Evolutionary conservation across 441 rosid genomes (phyloP).

Genomic region (Gossypium davidsonii): DNA sequence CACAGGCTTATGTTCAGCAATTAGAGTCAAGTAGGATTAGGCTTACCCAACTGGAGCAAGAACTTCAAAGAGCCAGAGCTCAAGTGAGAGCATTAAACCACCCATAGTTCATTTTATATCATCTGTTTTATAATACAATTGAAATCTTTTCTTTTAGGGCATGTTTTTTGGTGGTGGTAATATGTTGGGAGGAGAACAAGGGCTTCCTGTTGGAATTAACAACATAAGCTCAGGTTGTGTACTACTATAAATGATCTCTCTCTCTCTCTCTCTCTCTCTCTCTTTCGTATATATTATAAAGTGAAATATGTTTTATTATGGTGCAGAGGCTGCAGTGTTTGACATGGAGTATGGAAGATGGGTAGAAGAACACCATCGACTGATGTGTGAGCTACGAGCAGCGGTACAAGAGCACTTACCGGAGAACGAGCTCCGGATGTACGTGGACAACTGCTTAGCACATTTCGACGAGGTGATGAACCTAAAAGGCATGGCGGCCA

Average conservation of each 20-base stretch:
- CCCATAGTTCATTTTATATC: neutral
- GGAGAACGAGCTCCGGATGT: slow-evolving; percentile 80
- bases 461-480: slow-evolving; percentile 72
- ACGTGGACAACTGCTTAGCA: slow-evolving; percentile 67
- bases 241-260: neutral
- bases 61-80: slow-evolving; percentile 78
- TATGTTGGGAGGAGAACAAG: slow-evolving; percentile 66
- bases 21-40: slow-evolving; percentile 88
- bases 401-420: slow-evolving; percentile 85
- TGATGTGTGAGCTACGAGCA: slow-evolving; percentile 76
- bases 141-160: slow-evolving; percentile 38
- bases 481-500: slow-evolving; percentile 69
- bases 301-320: neutral
- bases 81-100: slow-evolving; percentile 42
- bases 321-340: slow-evolving; percentile 63
- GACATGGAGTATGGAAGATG: slow-evolving; percentile 90
- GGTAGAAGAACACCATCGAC: slow-evolving; percentile 83
- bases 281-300: neutral
- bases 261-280: neutral
- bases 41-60: slow-evolving; percentile 88
- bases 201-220: slow-evolving; percentile 44
- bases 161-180: slow-evolving; percentile 63
- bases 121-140: neutral
- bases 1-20: slow-evolving; percentile 92
- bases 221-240: slow-evolving; percentile 54